Percentiles rank a stretch among this genome's conserved stretches.
phyloP scores from a whole-genome alignment of 208 protist genomes.

The Leishmania braziliensis region DNA sequence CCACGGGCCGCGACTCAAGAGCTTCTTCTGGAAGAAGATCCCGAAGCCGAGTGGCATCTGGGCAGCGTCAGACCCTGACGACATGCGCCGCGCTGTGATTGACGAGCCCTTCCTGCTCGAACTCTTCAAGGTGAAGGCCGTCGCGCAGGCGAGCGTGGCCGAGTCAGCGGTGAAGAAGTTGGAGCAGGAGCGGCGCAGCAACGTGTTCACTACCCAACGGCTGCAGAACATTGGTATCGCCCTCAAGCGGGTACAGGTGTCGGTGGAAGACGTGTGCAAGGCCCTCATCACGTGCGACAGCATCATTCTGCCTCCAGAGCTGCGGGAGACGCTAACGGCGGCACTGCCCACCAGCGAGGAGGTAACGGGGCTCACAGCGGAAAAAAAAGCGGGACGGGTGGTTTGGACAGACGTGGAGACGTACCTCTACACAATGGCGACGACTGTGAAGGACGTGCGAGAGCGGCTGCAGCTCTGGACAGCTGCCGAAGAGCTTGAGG shows the following conservation, averaged over 20 bases:
- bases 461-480: slow-evolving; percentile 78
- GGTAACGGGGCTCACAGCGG: slow-evolving; percentile 42
- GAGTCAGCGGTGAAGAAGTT: slow-evolving; percentile 16
- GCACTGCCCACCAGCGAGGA: slow-evolving; percentile 60
- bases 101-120: slow-evolving; percentile 64
- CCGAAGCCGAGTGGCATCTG: slow-evolving; percentile 63
- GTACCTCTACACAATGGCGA: slow-evolving; percentile 59
- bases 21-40: slow-evolving; percentile 85
- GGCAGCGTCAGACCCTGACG: slow-evolving; percentile 34
- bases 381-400: slow-evolving; percentile 43
- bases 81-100: slow-evolving; percentile 30
- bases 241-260: slow-evolving; percentile 65
- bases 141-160: slow-evolving; percentile 6
- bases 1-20: slow-evolving; percentile 68
- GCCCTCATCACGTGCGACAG: slow-evolving; percentile 66
- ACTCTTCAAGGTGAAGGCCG: slow-evolving; percentile 61
- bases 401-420: slow-evolving; percentile 68
- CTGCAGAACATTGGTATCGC: slow-evolving; percentile 81
- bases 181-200: slow-evolving; percentile 40
- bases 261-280: slow-evolving; percentile 43
- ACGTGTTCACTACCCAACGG: slow-evolving; percentile 57
- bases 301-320: slow-evolving; percentile 42
- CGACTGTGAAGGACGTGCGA: slow-evolving; percentile 53
- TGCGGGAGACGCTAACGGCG: slow-evolving; percentile 42
- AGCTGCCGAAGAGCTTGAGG: slow-evolving; percentile 51